Evolutionary conservation across 768 basidiomycete species (phyloP), one percentile per base, ranked within the genome.

Genomic region (Tricholoma furcatifolium): DNA sequence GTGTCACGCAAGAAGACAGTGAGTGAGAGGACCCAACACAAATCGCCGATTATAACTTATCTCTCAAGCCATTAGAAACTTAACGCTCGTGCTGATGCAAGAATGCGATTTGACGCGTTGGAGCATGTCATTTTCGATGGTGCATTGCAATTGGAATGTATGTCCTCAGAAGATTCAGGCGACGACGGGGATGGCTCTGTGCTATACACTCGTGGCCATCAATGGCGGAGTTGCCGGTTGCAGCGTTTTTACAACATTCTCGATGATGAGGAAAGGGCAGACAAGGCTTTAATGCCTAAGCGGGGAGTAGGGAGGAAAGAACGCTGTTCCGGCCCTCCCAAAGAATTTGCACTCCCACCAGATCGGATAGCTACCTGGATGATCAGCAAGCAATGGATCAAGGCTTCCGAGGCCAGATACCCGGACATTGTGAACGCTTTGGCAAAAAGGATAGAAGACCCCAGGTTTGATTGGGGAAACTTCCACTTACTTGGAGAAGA

Each of bases 161-260:
- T 90, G 84, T 91, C 88, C 23, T 85, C 84, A 27, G 88, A 91
- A 58, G 88, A 91, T 64, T 89, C 88, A 12, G 82, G 82, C 56
- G 70, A 67, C 44, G 86, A 85, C 32, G 68, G 66, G 27, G 65
- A 66, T 54, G 59, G 46, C 39, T 55, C 60, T 4, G 57, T 75
- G 8, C 67, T 89, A 20, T 76, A 74, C 23, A 77, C 83, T 21
- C 84, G 81, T 40, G 84, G 85, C 0, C 75, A 78, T 56, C 61
- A 75, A 0, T 91, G 88, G 88, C 77, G 88, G n/a, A 88, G 86
- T 62, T 63, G 68, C 6, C 81, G 86, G 15, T 69, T 91, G 24
- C 68, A 79, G 50, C 77, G 74, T 32, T 84, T 88, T 53, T 89
- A 80, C 60, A 73, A 73, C 2, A 65, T 75, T 21, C 73, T 91